Percentiles rank a stretch among this genome's conserved stretches.
Conservation (phyloP, 2,329 filamentous ascomycete genomes). For the Alternaria sp. region DNA sequence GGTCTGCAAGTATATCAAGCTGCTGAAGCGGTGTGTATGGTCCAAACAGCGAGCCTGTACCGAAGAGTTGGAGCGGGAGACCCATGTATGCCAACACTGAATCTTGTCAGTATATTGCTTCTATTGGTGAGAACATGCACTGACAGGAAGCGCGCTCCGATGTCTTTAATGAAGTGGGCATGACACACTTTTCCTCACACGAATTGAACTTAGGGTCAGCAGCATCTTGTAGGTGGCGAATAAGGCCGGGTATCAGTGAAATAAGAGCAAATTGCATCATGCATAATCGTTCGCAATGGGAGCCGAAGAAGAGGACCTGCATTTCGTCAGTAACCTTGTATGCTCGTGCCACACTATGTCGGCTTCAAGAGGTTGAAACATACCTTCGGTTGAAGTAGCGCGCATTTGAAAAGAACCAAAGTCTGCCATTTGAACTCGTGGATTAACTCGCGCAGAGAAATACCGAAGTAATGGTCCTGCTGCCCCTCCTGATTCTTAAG, state of each 20-base stretch:
- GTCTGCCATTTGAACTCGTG: slow-evolving; percentile 96
- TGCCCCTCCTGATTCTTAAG: slow-evolving; percentile 71
- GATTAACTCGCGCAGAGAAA: slow-evolving; percentile 86
- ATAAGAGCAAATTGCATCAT: slow-evolving; percentile 98
- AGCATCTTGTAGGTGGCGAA: slow-evolving; percentile 91
- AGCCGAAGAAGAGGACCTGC: slow-evolving; percentile 97
- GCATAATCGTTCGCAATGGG: slow-evolving; percentile 93
- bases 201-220: slow-evolving; percentile 90
- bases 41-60: slow-evolving; percentile 93
- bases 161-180: slow-evolving; percentile 84
- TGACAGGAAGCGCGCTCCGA: slow-evolving; percentile 84
- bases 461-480: slow-evolving; percentile 84
- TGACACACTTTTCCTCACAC: slow-evolving; percentile 76
- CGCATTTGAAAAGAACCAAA: slow-evolving; percentile 90
- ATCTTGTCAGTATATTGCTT: slow-evolving; percentile 27
- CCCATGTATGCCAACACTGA: slow-evolving; percentile 90
- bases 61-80: slow-evolving; percentile 91
- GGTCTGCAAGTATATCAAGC: slow-evolving; percentile 89
- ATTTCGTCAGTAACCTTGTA: slow-evolving; percentile 16
- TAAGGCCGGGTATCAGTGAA: slow-evolving; percentile 90
- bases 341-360: too few species aligned
- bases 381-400: slow-evolving; percentile 93
- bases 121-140: slow-evolving; percentile 10
- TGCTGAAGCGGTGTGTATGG: slow-evolving; percentile 97
- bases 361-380: not conserved